Conservation (phyloP, 1,284 basidiomycete species). For the Melampsora occidentalis region DNA sequence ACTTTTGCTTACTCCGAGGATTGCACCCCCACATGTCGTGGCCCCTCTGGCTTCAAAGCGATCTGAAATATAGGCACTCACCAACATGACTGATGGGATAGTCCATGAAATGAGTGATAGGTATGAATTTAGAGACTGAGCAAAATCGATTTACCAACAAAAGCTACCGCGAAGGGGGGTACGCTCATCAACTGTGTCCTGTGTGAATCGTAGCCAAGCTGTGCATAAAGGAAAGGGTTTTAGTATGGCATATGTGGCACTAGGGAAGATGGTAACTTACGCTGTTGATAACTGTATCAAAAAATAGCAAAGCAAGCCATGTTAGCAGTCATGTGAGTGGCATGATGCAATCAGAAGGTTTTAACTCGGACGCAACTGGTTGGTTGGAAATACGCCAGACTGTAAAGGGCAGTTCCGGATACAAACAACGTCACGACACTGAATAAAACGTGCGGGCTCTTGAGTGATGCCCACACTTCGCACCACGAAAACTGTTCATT, state of each 20-base stretch:
- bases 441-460: slow-evolving; percentile 37
- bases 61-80: slow-evolving; percentile 29
- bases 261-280: background rate
- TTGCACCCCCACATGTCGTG: slow-evolving; percentile 5
- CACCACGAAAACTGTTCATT: slow-evolving; percentile 22
- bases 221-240: background rate
- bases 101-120: background rate
- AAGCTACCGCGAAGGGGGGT: slow-evolving; percentile 32
- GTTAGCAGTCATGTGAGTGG: background rate
- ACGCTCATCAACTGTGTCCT: slow-evolving; percentile 33
- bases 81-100: slow-evolving; percentile 29
- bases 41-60: slow-evolving; percentile 24
- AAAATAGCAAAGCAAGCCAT: background rate
- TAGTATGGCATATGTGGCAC: background rate
- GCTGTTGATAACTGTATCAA: slow-evolving; percentile 1
- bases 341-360: background rate
- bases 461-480: slow-evolving; percentile 22
- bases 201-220: slow-evolving; percentile 32
- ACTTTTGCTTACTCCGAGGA: slow-evolving; percentile 17
- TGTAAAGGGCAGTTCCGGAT: slow-evolving; percentile 21
- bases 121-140: background rate
- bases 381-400: slow-evolving; percentile 39
- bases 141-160: slow-evolving; percentile 9
- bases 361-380: slow-evolving; percentile 12
- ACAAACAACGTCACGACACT: slow-evolving; percentile 31